Evolutionary conservation across 768 basidiomycete species (phyloP).

Genomic region (Postia placenta): DNA sequence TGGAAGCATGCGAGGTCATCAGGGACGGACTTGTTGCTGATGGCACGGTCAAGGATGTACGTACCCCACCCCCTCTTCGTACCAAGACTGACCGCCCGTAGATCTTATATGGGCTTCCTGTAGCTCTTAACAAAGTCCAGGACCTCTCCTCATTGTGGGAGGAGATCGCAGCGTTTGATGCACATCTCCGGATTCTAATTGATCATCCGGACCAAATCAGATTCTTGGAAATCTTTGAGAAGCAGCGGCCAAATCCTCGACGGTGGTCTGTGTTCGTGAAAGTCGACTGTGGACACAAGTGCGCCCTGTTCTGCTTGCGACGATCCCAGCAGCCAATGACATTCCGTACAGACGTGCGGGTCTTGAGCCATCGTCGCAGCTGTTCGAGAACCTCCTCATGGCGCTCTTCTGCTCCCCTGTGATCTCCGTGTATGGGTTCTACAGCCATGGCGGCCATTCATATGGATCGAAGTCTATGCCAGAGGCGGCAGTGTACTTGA

Average conservation of each 20-base stretch:
- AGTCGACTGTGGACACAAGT: constrained; percentile 75
- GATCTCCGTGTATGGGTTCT: constrained; percentile 75
- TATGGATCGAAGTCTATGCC: constrained; percentile 68
- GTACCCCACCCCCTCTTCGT: constrained; percentile 16
- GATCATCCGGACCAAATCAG: constrained; percentile 72
- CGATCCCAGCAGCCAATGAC: constrained; percentile 9
- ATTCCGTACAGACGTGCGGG: constrained; percentile 61
- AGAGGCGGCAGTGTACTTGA: constrained; percentile 61
- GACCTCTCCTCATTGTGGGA: constrained; percentile 60
- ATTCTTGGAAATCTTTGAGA: constrained; percentile 58
- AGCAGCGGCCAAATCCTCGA: constrained; percentile 28
- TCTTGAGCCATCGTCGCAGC: constrained; percentile 42
- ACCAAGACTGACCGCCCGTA: constrained; percentile 23
- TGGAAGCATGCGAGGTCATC: constrained; percentile 76
- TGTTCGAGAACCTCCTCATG: constrained; percentile 50
- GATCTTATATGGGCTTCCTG: constrained; percentile 79
- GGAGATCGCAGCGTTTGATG: constrained; percentile 49
- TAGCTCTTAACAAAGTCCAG: constrained; percentile 61
- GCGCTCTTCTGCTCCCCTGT: constrained; percentile 45
- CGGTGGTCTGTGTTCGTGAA: constrained; percentile 80
- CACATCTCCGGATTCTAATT: constrained; percentile 58
- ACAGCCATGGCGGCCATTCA: constrained; percentile 71
- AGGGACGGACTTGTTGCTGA: constrained; percentile 63
- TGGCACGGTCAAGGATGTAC: constrained; percentile 71
- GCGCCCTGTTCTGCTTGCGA: constrained; percentile 21